phyloP scores from a whole-genome alignment of 176 grass and related monocot species.

The Cenchrus americanus region DNA sequence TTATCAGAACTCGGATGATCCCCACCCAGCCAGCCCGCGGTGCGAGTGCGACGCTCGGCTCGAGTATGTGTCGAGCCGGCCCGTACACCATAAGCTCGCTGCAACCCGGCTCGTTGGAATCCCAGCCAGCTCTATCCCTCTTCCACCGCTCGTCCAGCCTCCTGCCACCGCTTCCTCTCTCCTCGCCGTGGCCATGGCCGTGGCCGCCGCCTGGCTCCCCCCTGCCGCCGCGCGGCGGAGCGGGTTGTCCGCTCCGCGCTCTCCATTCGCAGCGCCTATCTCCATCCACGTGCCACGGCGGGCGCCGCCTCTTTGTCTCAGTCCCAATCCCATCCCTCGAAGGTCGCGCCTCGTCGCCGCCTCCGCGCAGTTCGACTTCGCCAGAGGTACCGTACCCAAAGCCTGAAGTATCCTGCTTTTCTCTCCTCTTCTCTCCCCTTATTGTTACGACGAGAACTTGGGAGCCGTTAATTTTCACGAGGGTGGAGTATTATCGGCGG shows the following conservation, averaged over 20 bases:
- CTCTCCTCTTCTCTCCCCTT: background rate
- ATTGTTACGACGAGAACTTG: background rate
- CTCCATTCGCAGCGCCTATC: background rate
- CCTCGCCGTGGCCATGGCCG: conserved; percentile 1
- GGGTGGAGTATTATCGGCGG: background rate
- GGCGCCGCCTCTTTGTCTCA: background rate
- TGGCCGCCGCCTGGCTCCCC: conserved; percentile 16
- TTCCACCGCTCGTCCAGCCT: background rate
- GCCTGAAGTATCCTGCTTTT: background rate
- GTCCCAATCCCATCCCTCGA: background rate
- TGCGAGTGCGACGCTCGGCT: background rate
- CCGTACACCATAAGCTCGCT: background rate
- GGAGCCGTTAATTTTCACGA: background rate
- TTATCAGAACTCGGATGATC: too few relatives aligned
- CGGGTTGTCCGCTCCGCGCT: background rate
- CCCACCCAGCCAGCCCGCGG: too few relatives aligned
- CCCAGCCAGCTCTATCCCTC: conserved; percentile 13
- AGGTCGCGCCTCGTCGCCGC: conserved; percentile 48
- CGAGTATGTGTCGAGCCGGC: background rate
- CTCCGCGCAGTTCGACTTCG: conserved; percentile 61
- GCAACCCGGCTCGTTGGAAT: background rate
- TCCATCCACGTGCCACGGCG: background rate
- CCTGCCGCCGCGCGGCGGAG: conserved; percentile 6
- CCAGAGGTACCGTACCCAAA: conserved; percentile 47
- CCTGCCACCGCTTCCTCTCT: background rate